Percentiles rank a stretch among this genome's conserved stretches.
phyloP scores from a whole-genome alignment of 2,329 filamentous ascomycete species.

The Aspergillus fijiensis region DNA sequence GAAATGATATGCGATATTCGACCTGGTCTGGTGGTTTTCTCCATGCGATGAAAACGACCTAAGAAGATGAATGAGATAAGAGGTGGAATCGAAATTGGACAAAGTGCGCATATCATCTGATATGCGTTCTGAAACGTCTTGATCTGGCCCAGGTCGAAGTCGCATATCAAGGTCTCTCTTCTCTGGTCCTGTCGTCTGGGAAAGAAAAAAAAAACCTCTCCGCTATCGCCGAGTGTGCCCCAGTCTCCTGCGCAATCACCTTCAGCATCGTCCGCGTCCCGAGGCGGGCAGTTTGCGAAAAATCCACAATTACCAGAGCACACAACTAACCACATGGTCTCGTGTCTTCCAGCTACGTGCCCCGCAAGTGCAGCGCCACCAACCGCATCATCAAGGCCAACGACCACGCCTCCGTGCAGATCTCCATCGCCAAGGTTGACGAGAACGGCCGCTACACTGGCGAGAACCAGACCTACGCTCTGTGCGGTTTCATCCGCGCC shows the following conservation, averaged over 20 bases:
- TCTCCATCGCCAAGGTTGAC: constrained; percentile 96
- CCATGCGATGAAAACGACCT: neutral
- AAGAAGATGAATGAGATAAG: neutral
- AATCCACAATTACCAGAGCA: constrained; percentile 8
- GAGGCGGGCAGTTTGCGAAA: no score
- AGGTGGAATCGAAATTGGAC: neutral
- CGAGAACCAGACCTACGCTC: constrained; percentile 96
- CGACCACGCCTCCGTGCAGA: constrained; percentile 98
- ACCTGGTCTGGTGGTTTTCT: neutral
- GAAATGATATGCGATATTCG: neutral
- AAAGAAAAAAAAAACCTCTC: no score
- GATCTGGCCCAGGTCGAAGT: neutral
- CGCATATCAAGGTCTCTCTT: neutral
- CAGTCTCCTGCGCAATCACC: no score
- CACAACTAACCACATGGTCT: constrained; percentile 14
- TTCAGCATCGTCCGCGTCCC: no score
- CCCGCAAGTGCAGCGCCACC: constrained; percentile 97
- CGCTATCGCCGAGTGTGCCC: no score
- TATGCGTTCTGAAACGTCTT: neutral
- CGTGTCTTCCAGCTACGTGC: constrained; percentile 72
- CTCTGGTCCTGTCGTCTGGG: neutral
- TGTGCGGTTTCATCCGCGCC: constrained; percentile 95
- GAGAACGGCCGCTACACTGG: constrained; percentile 96
- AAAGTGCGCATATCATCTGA: neutral
- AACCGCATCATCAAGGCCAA: constrained; percentile 99